Evolutionary conservation across 305 asterid species (phyloP), one percentile per base, ranked within the genome.

Genomic region (Stenogyne calaminthoides): DNA sequence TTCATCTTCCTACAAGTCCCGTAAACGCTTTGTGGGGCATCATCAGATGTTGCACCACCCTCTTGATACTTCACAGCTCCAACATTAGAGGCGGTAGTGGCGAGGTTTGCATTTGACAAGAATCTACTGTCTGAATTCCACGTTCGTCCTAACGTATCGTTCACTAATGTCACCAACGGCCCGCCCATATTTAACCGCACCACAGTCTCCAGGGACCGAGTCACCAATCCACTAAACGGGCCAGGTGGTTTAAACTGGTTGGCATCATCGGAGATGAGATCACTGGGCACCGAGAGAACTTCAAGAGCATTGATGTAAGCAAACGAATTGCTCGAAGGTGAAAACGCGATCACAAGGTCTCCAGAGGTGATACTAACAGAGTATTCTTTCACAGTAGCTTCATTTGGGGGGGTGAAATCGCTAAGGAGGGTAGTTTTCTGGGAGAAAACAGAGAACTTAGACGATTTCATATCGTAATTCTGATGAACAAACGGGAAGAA

Each of bases 171-270:
- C 55, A 91, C 84, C 3, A 81, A 46, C 3, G 88, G 80, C 5
- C 97, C 97, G 1, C 95, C 96, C 97, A 91, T 91, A 54, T 91
- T 91, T 16, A 89, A 69, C 89, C 96, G 69, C 6, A 71, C 78
- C 65, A 83, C 84, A 0, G 95, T 89, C 82, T 89, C 90, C 5
- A 91, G 61, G 34, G 97, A 83, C 67, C 80, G 79, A 36, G 59
- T 27, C 47, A 47, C 16, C 22, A 91, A 76, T 19, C 91, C 91
- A 18, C 3, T 60, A 59, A 80, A 89, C 25, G 67, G 64, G 56
- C 90, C 91, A 0, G 83, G 10, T 1, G 97, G 88, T 58, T 42
- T 78, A 69, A 63, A 74, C 42, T 74, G 74, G 8, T 81, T 54
- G 1, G 92, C 96, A 67, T 82, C 84, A 14, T 89, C 91, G 0